Percentiles rank a stretch among this genome's conserved stretches.
Conservation (phyloP, 179 eudicot species). For the Heliamphora pulchella region DNA sequence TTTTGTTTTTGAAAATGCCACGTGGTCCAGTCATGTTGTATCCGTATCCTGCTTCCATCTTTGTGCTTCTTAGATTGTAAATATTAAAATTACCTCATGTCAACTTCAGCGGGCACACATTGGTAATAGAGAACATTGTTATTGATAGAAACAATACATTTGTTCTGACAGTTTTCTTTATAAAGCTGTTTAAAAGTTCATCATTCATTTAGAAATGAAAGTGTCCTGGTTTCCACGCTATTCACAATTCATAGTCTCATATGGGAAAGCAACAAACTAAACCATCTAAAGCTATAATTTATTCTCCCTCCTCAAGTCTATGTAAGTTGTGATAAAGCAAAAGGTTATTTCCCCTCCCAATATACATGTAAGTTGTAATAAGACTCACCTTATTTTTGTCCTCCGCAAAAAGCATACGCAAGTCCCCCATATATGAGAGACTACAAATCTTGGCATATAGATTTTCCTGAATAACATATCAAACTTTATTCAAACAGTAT, state of each 20-base stretch:
- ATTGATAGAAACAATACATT: neutral
- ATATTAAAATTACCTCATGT: neutral
- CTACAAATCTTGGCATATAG: constrained; percentile 80
- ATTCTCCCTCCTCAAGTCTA: neutral
- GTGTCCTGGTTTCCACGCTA: neutral
- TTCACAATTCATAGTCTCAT: neutral
- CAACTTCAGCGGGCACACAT: neutral
- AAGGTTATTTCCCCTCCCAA: constrained; percentile 35
- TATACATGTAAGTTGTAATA: neutral
- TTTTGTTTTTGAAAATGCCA: no score
- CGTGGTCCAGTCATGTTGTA: no score
- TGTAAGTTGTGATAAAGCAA: constrained; percentile 11
- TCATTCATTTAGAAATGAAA: neutral
- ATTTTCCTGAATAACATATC: constrained; percentile 48
- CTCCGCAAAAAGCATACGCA: constrained; percentile 96
- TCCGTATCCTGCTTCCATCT: no score
- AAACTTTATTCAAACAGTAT: neutral
- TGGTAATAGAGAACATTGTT: no score
- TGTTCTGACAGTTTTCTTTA: neutral
- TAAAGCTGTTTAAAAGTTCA: neutral
- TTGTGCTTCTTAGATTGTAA: no score
- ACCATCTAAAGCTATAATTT: neutral
- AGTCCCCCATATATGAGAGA: constrained; percentile 88
- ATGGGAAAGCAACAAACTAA: neutral
- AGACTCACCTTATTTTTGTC: constrained; percentile 73